These are phyloP conservation scores for Xylaria sp. DNA, from an alignment of 2,329 filamentous ascomycete species.

Conservation along the genomic window DNA sequence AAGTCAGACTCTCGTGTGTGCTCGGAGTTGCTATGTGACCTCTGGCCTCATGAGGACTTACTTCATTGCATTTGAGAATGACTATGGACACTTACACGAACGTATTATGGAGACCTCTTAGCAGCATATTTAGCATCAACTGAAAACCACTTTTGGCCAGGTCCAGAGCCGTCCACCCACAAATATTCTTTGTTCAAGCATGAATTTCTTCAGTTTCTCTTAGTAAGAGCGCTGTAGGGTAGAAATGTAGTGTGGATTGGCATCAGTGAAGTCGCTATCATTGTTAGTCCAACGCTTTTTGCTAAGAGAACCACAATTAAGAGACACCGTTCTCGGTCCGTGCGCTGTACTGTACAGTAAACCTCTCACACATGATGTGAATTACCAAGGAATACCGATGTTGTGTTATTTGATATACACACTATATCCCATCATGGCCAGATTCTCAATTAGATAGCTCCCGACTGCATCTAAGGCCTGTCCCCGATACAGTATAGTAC, in stretches of 20 bases:
- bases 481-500: slow-evolving; percentile 1
- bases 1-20: background rate
- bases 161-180: slow-evolving; percentile 5
- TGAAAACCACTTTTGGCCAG: background rate
- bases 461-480: background rate
- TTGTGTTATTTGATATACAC: slow-evolving; percentile 17
- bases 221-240: background rate
- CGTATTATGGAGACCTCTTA: background rate
- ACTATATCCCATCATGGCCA: background rate
- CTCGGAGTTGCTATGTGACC: background rate
- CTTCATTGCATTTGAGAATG: no score
- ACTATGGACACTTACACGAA: no score
- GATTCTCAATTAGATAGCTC: no score
- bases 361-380: background rate
- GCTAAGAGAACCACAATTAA: slow-evolving; percentile 3
- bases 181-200: background rate
- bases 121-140: background rate
- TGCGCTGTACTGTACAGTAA: slow-evolving; percentile 1
- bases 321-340: slow-evolving; percentile 16
- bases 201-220: background rate
- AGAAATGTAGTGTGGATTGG: background rate
- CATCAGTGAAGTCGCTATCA: slow-evolving; percentile 7
- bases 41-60: background rate
- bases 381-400: background rate
- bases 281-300: background rate